Conservation (phyloP, 768 basidiomycete species). For the Trametes meyenii region DNA sequence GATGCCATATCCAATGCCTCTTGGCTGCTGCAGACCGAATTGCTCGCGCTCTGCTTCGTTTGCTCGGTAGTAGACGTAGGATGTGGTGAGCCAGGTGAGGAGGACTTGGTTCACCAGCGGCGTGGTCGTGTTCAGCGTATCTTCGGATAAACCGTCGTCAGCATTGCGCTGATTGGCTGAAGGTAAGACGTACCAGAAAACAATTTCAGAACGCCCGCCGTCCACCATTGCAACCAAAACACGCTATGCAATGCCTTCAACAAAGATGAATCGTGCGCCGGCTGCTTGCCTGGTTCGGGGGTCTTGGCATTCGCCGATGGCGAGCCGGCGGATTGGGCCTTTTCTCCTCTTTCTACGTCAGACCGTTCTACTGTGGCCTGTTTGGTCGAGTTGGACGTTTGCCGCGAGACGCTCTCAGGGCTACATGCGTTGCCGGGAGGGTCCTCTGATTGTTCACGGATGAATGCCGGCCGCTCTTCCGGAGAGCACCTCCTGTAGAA, state of each 20-base stretch:
- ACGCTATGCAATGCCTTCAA: slow-evolving; percentile 50
- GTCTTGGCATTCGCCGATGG: background rate
- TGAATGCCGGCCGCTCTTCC: slow-evolving; percentile 15
- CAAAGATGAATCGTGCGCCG: slow-evolving; percentile 51
- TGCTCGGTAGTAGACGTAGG: slow-evolving; percentile 46
- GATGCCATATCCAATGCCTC: slow-evolving; percentile 61
- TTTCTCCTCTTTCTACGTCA: background rate
- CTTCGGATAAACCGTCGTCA: slow-evolving; percentile 24
- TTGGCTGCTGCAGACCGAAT: slow-evolving; percentile 41
- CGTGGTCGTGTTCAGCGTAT: slow-evolving; percentile 54
- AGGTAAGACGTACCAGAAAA: slow-evolving; percentile 32
- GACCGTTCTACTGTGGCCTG: background rate
- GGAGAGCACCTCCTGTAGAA: slow-evolving; percentile 17
- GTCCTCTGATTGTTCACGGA: background rate
- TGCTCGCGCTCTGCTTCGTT: slow-evolving; percentile 41
- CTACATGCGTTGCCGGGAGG: no score
- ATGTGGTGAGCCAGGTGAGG: slow-evolving; percentile 58
- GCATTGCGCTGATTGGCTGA: background rate
- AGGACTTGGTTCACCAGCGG: slow-evolving; percentile 62
- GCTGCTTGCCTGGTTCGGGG: slow-evolving; percentile 18
- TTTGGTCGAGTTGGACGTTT: slow-evolving; percentile 7
- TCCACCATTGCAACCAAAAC: slow-evolving; percentile 51
- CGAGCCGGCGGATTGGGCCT: background rate
- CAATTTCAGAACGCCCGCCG: slow-evolving; percentile 51
- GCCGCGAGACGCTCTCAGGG: background rate